Evolutionary conservation across 129 eudicot genomes (phyloP), one percentile per base, ranked within the genome.

Genomic region (Flaveria ramosissima): DNA sequence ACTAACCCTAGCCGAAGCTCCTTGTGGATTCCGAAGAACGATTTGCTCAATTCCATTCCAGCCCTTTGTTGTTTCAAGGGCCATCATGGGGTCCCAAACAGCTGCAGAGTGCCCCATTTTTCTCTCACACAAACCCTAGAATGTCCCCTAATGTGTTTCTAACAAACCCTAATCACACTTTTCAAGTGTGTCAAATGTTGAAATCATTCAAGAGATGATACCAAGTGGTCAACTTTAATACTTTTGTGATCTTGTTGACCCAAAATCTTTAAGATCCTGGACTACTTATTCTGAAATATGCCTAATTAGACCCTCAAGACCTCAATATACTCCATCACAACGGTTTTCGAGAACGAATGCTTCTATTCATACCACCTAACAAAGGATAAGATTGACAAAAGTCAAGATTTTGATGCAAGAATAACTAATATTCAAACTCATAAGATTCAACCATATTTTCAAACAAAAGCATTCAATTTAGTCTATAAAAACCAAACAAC

Each of bases 31-130:
- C 39, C 97, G 85, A 72, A 93, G 89, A 50, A 84, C 85, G 10
- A 93, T 82, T 74, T 90, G 95, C 19, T 88, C 85, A n/a, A 71
- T 87, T 64, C 98, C 97, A 85, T 88, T 85, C 92, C 89, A 84
- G 19, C 87, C 97, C 68, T 77, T 90, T n/a, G 78, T 80, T 20
- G 81, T 53, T 78, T 90, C 96, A 70, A 84, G 72, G 7, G 95
- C 84, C 27, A 85, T 80, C 80, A 75, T 86, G 42, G 82, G 66
- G 52, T 93, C 98, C 89, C 92, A 93, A 82, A 90, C 87, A 17
- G 84, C 87, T n/a, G 89, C 92, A 81, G 92, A 80, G 63, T 90
- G 90, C 72, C 94, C 96, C 97, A 93, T 93, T 87, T 82, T 53
- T 77, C 67, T 70, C 21, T 60, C 20, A 13, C 52, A 9, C 73